These are phyloP conservation scores for Gillenia trifoliata DNA, from an alignment of 306 rosid genomes.

Conservation along the genomic window DNA sequence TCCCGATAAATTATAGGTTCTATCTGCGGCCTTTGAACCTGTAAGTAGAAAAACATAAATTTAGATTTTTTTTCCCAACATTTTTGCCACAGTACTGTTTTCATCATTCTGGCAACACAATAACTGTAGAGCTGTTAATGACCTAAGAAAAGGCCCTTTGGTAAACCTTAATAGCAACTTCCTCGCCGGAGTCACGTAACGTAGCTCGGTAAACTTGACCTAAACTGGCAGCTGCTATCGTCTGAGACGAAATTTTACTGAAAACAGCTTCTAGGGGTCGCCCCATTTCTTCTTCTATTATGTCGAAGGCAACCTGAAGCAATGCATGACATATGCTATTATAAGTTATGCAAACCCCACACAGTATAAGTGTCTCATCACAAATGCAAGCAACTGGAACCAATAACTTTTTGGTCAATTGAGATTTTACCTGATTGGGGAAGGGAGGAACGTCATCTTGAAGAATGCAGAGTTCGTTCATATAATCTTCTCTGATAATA, in stretches of 20 bases:
- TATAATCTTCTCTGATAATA: slow-evolving; percentile 96
- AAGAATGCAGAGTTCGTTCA: slow-evolving; percentile 99
- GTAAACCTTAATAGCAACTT: slow-evolving; percentile 88
- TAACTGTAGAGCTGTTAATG: background rate
- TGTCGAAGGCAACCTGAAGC: slow-evolving; percentile 68
- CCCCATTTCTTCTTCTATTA: slow-evolving; percentile 93
- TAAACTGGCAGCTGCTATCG: slow-evolving; percentile 98
- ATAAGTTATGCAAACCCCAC: slow-evolving; percentile 11
- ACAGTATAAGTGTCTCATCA: slow-evolving; percentile 1
- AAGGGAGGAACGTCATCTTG: slow-evolving; percentile 98
- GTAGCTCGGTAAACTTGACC: slow-evolving; percentile 99
- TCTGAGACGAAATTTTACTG: slow-evolving; percentile 79
- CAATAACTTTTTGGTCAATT: slow-evolving; percentile 4
- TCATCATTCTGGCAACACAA: background rate
- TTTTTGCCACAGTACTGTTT: background rate
- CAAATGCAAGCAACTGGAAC: slow-evolving; percentile 4
- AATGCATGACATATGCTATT: slow-evolving; percentile 20
- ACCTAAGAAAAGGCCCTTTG: background rate
- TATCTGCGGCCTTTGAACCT: slow-evolving; percentile 95
- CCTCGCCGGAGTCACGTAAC: slow-evolving; percentile 83
- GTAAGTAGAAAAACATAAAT: slow-evolving; percentile 20
- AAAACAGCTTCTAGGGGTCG: slow-evolving; percentile 92
- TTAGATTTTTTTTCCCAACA: background rate
- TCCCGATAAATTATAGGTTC: slow-evolving; percentile 94
- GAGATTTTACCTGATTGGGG: slow-evolving; percentile 69